Conservation (phyloP, 176 grass and related monocot genomes). For the Canna indica region DNA sequence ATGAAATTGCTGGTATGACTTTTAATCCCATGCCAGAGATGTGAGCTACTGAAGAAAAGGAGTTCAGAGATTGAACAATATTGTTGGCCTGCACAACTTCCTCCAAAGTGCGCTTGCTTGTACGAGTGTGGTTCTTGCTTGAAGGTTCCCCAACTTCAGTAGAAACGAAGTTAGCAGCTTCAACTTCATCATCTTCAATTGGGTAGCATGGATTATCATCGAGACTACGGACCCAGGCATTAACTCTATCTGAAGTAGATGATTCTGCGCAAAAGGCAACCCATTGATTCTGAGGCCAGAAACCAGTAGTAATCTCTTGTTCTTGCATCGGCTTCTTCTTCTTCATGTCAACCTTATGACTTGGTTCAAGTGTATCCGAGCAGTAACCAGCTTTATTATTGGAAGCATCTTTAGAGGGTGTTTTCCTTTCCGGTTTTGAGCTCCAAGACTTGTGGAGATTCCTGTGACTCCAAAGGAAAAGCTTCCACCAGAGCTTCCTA, state of each 20-base stretch:
- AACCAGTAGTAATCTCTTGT: neutral
- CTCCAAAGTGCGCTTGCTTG: slow-evolving; percentile 21
- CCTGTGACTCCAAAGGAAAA: slow-evolving; percentile 71
- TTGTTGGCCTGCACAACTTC: slow-evolving; percentile 42
- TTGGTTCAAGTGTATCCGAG: slow-evolving; percentile 52
- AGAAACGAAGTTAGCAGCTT: neutral
- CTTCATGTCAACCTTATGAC: slow-evolving; percentile 24
- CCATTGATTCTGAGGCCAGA: slow-evolving; percentile 37
- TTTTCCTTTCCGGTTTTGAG: neutral
- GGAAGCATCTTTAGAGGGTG: neutral
- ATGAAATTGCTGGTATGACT: slow-evolving; percentile 46
- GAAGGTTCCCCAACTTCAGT: slow-evolving; percentile 40
- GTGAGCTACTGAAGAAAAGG: slow-evolving; percentile 48
- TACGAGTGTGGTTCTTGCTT: slow-evolving; percentile 18
- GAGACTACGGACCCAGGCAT: slow-evolving; percentile 84
- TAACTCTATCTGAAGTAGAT: slow-evolving; percentile 53
- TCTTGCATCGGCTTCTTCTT: slow-evolving; percentile 32
- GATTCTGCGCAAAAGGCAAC: slow-evolving; percentile 53
- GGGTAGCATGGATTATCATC: slow-evolving; percentile 1
- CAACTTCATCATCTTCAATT: neutral
- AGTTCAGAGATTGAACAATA: slow-evolving; percentile 48
- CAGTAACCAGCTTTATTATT: slow-evolving; percentile 48
- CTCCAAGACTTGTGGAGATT: slow-evolving; percentile 33
- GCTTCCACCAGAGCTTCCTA: slow-evolving; percentile 70
- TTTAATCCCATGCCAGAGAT: slow-evolving; percentile 73